Evolutionary conservation across 495 filamentous ascomycete genomes (phyloP), one percentile per base, ranked within the genome.

Genomic region (Podospora australis): DNA sequence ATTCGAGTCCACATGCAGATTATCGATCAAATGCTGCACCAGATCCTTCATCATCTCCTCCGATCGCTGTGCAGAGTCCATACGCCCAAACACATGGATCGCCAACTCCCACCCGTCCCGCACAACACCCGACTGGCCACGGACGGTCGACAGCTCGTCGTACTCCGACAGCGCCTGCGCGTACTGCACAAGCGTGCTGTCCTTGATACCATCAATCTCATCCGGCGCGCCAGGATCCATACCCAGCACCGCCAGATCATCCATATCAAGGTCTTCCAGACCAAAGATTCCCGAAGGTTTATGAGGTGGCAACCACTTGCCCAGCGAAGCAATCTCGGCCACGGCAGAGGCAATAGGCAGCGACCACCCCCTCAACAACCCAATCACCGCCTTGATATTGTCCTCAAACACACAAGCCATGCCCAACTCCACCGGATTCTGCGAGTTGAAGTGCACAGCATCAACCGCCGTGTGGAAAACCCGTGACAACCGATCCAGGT

Each of bases 61-160:
- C 25, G 82, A 84, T 46, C 75, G 67, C 38, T 74, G 60, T 1
- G 67, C 60, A 48, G 90, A 81, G 41, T 88, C 80, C 50, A 96
- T 67, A 22, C 90, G 78, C 29, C 80, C 81, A 24, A 94, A 67
- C 11, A 92, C 74, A 36, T 87, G 78, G 45, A 95, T 77, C 1
- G 87, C 83, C 48, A 95, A 65, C 64, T 96, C 85, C 90, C 90
- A 96, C 9, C 90, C 90, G 45, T 87, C 82, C 11, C 78, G 69
- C 35, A 56, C 46, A 8, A 66, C 60, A 44, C 68, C 65, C 44
- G 55, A 50, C 58, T 60, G 26, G 26, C 61, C 64, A 39, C 53
- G 52, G 10, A 55, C 42, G 8, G 60, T 41, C 1, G 57, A 55
- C 17, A 78, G 43, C 4, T 68, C 52, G 14, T 70, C 70, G 40